phyloP scores from a whole-genome alignment of 2,329 filamentous ascomycete genomes.

The Exophiala spinifera region DNA sequence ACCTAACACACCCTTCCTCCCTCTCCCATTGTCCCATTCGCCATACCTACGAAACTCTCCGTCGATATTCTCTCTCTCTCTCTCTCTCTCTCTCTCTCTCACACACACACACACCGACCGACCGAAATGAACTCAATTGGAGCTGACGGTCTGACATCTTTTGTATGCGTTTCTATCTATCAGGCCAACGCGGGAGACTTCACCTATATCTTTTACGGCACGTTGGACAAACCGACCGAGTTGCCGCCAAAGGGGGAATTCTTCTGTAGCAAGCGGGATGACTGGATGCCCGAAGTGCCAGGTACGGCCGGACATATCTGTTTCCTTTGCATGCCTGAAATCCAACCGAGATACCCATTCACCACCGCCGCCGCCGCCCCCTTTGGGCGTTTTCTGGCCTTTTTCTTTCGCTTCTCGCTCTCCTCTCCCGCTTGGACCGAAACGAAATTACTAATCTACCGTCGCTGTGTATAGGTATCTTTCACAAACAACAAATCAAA shows the following conservation, averaged over 20 bases:
- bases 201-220: conserved; percentile 49
- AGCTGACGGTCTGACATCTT: too few relatives aligned
- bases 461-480: neutral
- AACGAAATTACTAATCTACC: too few relatives aligned
- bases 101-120: too few relatives aligned
- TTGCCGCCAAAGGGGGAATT: conserved; percentile 56
- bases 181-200: conserved; percentile 32
- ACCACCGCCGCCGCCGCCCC: too few relatives aligned
- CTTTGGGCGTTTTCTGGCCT: too few relatives aligned
- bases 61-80: neutral
- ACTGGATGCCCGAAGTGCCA: conserved; percentile 52
- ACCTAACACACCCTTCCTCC: too few relatives aligned
- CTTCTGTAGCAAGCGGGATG: conserved; percentile 48
- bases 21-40: neutral
- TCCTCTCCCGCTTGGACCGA: too few relatives aligned
- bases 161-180: neutral
- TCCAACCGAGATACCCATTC: too few relatives aligned
- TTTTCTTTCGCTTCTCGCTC: too few relatives aligned
- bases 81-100: too few relatives aligned
- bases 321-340: too few relatives aligned
- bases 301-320: conserved; percentile 33
- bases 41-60: neutral
- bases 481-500: neutral
- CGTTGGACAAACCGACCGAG: conserved; percentile 48
- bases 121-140: too few relatives aligned